These are phyloP conservation scores for Theileria parva DNA, from an alignment of 169 alveolate species.

Conservation along the genomic window DNA sequence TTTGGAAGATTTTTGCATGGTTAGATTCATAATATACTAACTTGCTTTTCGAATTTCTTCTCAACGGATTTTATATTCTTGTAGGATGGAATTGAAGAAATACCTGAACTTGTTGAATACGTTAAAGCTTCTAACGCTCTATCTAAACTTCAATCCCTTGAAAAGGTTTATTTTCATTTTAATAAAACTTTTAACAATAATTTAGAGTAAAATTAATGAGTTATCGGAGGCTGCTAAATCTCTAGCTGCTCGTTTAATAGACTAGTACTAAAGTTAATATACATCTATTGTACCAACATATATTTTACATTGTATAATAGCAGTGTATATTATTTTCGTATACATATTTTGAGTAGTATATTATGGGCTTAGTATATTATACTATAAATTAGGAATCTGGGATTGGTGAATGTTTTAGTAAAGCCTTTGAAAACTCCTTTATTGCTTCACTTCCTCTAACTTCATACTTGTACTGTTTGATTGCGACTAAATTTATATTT, in stretches of 20 bases:
- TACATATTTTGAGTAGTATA: background rate
- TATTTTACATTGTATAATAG: background rate
- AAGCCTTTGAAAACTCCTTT: conserved; percentile 63
- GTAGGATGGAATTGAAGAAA: conserved; percentile 79
- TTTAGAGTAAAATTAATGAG: conserved; percentile 48
- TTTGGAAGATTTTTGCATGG: conserved; percentile 84
- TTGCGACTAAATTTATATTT: conserved; percentile 54
- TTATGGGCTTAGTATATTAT: background rate
- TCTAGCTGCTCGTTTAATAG: conserved; percentile 49
- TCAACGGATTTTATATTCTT: background rate
- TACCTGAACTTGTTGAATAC: conserved; percentile 76
- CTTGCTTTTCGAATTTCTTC: background rate
- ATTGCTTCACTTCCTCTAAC: conserved; percentile 82
- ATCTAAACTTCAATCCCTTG: conserved; percentile 70
- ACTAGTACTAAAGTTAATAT: background rate
- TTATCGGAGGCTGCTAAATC: conserved; percentile 62
- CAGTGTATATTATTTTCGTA: too few relatives aligned
- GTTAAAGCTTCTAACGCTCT: conserved; percentile 80
- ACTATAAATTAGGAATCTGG: conserved; percentile 44
- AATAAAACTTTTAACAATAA: background rate
- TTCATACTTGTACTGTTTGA: conserved; percentile 88
- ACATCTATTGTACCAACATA: background rate
- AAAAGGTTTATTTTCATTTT: conserved; percentile 52
- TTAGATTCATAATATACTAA: conserved; percentile 10
- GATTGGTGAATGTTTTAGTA: conserved; percentile 69